Evolutionary conservation across 176 grass and related monocot species (phyloP).

Genomic region (Carex cristatella): DNA sequence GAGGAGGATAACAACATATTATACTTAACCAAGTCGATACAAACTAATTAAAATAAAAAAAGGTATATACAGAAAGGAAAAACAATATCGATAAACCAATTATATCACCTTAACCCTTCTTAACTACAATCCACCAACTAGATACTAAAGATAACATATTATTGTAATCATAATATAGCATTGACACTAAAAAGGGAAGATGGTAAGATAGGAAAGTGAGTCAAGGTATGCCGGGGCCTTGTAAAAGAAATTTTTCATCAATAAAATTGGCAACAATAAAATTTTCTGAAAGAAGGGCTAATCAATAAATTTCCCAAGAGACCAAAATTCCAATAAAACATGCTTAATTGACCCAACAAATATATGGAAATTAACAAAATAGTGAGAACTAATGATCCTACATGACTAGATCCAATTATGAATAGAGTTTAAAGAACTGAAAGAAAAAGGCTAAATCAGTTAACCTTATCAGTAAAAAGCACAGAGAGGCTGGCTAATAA

Average conservation of each 20-base stretch:
- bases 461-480: neutral
- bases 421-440: neutral
- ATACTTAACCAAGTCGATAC: neutral
- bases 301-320: neutral
- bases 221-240: neutral
- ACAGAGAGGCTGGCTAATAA: neutral
- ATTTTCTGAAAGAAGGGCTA: neutral
- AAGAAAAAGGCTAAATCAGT: neutral
- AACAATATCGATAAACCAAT: neutral
- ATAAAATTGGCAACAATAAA: neutral
- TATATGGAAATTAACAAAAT: neutral
- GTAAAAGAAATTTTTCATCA: neutral
- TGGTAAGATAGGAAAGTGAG: neutral
- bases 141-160: neutral
- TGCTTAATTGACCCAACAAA: neutral
- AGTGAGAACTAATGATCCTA: neutral
- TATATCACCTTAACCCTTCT: neutral
- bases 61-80: neutral
- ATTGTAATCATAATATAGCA: neutral
- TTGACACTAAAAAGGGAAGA: neutral
- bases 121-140: neutral
- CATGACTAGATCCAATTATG: neutral
- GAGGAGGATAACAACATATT: neutral
- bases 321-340: neutral
- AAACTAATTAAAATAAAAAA: neutral